These are phyloP conservation scores for Candida glucosophila DNA, from an alignment of 1,139 yeast species.

Conservation along the genomic window DNA sequence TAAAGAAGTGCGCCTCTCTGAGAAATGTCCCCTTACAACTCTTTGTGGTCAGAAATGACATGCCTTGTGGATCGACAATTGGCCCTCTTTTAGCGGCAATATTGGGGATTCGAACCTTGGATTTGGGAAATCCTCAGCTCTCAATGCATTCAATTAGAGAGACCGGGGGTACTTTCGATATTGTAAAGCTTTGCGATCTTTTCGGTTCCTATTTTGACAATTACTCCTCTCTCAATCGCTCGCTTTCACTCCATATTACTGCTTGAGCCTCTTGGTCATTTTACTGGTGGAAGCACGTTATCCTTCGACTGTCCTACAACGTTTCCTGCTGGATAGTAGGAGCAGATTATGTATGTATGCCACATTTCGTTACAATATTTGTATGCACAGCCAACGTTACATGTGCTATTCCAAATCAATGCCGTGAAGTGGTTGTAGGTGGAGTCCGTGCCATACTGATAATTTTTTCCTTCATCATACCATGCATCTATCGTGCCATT, in stretches of 20 bases:
- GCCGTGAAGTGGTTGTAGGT: slow-evolving; percentile 34
- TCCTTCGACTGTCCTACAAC: slow-evolving; percentile 24
- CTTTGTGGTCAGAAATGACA: slow-evolving; percentile 85
- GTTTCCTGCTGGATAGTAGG: slow-evolving; percentile 58
- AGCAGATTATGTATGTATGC: slow-evolving; percentile 52
- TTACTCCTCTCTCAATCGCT: slow-evolving; percentile 20
- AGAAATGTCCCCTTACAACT: slow-evolving; percentile 66
- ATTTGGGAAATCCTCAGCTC: slow-evolving; percentile 88
- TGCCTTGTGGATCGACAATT: slow-evolving; percentile 94
- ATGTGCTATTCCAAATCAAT: slow-evolving; percentile 29
- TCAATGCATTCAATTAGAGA: slow-evolving; percentile 96
- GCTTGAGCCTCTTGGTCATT: slow-evolving; percentile 4
- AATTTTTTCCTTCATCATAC: slow-evolving; percentile 26
- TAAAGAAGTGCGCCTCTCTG: slow-evolving; percentile 62
- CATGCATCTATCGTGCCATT: slow-evolving; percentile 25
- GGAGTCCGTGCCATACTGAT: slow-evolving; percentile 17
- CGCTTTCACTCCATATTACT: slow-evolving; percentile 18
- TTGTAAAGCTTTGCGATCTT: slow-evolving; percentile 51
- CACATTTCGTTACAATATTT: slow-evolving; percentile 35
- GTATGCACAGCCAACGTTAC: slow-evolving; percentile 29
- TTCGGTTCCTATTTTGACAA: slow-evolving; percentile 53
- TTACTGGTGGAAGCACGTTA: slow-evolving; percentile 19
- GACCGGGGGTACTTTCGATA: slow-evolving; percentile 78
- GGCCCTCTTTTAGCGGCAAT: slow-evolving; percentile 90
- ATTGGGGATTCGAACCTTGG: slow-evolving; percentile 83